Evolutionary conservation across 148 eudicot genomes (phyloP).

Genomic region (Polygonum maritimum): DNA sequence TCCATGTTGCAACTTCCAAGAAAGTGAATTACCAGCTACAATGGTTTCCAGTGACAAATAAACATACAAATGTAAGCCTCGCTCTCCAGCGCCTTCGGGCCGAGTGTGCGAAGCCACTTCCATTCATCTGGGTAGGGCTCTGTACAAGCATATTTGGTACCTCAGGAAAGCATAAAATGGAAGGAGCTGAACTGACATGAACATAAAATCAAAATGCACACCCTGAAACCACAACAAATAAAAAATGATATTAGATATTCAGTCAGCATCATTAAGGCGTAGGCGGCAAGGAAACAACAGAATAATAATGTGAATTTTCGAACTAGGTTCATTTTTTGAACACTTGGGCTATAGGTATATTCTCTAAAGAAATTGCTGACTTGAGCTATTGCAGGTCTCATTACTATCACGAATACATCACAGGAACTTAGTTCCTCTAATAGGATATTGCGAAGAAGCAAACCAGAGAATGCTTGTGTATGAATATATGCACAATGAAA

Average conservation of each 20-base stretch:
- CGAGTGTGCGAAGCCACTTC: no score
- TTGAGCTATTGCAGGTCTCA: conserved; percentile 51
- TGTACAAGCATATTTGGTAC: no score
- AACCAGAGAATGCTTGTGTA: conserved; percentile 80
- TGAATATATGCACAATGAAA: conserved; percentile 96
- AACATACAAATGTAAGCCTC: background rate
- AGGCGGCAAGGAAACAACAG: background rate
- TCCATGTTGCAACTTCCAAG: background rate
- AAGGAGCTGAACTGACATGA: background rate
- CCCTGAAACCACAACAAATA: no score
- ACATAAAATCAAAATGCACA: background rate
- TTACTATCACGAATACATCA: conserved; percentile 91
- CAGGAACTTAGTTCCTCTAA: conserved; percentile 85
- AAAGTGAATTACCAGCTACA: background rate
- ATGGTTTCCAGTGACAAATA: background rate
- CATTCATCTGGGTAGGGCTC: no score
- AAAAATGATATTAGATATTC: background rate
- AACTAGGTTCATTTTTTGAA: background rate
- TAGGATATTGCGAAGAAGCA: conserved; percentile 95
- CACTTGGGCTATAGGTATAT: background rate
- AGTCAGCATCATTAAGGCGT: background rate
- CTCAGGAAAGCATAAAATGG: background rate
- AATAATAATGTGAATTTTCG: background rate
- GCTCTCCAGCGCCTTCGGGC: no score
- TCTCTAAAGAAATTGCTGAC: background rate